Evolutionary conservation across 1,284 basidiomycete species (phyloP).

Genomic region (Sporisorium exsertum): DNA sequence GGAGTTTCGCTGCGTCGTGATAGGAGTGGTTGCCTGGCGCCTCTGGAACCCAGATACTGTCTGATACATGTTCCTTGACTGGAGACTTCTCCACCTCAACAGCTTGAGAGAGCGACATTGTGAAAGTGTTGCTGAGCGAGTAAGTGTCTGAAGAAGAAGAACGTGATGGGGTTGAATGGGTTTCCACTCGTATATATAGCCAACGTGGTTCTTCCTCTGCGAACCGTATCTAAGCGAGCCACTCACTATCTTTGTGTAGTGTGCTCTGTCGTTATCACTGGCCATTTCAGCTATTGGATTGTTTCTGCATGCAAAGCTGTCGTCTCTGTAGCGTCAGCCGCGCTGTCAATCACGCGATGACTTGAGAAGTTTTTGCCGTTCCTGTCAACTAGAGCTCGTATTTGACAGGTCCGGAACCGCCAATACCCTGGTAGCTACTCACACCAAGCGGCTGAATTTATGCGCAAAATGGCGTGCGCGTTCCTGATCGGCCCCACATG

Average conservation of each 20-base stretch:
- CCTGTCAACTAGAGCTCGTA: not conserved
- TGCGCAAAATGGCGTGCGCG: conserved; percentile 1
- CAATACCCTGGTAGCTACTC: not conserved
- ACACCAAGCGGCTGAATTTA: not conserved
- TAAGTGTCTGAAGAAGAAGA: not conserved
- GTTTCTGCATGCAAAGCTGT: not conserved
- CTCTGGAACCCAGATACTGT: not conserved
- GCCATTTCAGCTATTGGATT: not conserved
- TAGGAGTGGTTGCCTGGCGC: not conserved
- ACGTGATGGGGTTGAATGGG: not conserved
- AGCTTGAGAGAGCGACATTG: not conserved
- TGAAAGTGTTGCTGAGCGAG: not conserved
- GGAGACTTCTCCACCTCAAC: not conserved
- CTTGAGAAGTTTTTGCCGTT: not conserved
- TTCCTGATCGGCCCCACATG: not conserved
- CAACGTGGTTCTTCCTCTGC: not conserved
- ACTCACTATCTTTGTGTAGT: not conserved
- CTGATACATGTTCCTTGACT: not conserved
- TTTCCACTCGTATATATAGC: not conserved
- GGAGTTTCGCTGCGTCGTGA: not conserved
- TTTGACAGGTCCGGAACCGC: not conserved
- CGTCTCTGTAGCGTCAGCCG: not conserved
- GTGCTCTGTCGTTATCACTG: not conserved
- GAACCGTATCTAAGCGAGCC: not conserved
- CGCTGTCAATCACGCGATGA: not conserved